Evolutionary conservation across 1,284 basidiomycete genomes (phyloP), one percentile per base, ranked within the genome.

Genomic region (Tilletia indica): DNA sequence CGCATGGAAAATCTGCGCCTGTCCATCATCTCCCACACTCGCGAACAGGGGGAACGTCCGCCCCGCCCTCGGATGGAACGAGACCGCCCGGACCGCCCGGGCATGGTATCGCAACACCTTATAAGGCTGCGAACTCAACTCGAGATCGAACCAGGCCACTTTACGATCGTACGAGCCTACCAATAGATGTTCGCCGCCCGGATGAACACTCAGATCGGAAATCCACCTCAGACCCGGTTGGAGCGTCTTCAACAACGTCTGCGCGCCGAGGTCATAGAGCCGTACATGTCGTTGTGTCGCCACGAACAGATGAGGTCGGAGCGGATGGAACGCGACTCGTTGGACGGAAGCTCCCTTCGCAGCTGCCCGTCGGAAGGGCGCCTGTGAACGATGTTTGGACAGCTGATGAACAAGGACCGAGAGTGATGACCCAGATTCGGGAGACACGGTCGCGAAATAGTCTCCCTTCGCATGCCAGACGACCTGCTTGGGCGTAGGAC

Each of bases 271-370:
- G 85, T 99, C 95, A 87, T 99, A 99, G 75, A 99, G 85, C 73
- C 95, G 90, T 77, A 99, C 91, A 85, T 97, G 96, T 82, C 95
- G 92, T 86, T 99, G 95, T 3, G 97, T 99, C 89, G 97, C 97
- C 70, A 98, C 96, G 81, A 99, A 98, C 87, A 99, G 95, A 85
- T 94, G 90, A 6, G 97, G 94, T 84, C 94, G 94, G 67, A 88
- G 86, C 2, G 97, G 96, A 85, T 99, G 97, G 90, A 99, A 99
- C 64, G 91, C 88, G 19, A 97, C 93, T 70, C 91, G 87, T 86
- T 99, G 96, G 11, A 98, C 91, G 5, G 76, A 68, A n/a, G 75
- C 70, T n/a, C 76, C 79, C 38, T 97, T 96, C 84, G 93, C 92
- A 77, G 94, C 89, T 1, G 81, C 77, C 85, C 94, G 94, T 83